A percentile compares a stretch with the other conserved stretches of the same genome.
Evolutionary conservation across 2,329 filamentous ascomycete genomes (phyloP).

Genomic region (Cylindrodendrum hubeiense): DNA sequence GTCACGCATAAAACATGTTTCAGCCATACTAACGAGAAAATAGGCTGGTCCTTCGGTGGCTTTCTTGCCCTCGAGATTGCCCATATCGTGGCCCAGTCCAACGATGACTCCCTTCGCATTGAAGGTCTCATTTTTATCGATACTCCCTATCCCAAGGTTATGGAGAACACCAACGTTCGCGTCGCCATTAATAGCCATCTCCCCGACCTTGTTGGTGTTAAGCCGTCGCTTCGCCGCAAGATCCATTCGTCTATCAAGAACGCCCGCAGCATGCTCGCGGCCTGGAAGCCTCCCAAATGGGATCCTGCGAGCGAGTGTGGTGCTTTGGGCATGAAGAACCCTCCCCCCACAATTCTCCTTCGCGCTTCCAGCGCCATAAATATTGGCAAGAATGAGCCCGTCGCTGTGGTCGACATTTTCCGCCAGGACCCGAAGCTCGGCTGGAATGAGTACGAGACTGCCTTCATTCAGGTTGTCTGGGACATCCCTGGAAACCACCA

Average conservation of each 20-base stretch:
- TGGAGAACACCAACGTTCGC: constrained; percentile 18
- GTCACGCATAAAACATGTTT: neutral
- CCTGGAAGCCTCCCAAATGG: constrained; percentile 19
- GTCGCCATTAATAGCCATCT: constrained; percentile 17
- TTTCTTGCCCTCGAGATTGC: constrained; percentile 15
- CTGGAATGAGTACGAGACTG: constrained; percentile 19
- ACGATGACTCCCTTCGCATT: constrained; percentile 15
- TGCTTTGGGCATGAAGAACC: constrained; percentile 9
- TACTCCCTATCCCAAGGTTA: constrained; percentile 14
- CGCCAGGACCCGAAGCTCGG: constrained; percentile 16
- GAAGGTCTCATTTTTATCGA: constrained; percentile 20
- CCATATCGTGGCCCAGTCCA: constrained; percentile 7
- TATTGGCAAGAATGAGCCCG: constrained; percentile 12
- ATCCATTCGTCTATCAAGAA: constrained; percentile 22
- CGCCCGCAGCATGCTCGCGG: constrained; percentile 19
- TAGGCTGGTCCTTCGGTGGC: constrained; percentile 21
- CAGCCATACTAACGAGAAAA: neutral
- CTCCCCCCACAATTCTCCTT: constrained; percentile 15
- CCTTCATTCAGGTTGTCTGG: constrained; percentile 19
- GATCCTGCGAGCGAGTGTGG: constrained; percentile 10
- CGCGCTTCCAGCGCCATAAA: constrained; percentile 14
- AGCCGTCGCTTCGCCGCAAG: constrained; percentile 15
- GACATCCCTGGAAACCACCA: constrained; percentile 22
- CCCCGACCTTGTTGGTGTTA: constrained; percentile 17
- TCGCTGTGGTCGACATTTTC: constrained; percentile 16